Base-by-base conservation (phyloP, 1,284 basidiomycete genomes). In the Spongispora temasekensis region DNA sequence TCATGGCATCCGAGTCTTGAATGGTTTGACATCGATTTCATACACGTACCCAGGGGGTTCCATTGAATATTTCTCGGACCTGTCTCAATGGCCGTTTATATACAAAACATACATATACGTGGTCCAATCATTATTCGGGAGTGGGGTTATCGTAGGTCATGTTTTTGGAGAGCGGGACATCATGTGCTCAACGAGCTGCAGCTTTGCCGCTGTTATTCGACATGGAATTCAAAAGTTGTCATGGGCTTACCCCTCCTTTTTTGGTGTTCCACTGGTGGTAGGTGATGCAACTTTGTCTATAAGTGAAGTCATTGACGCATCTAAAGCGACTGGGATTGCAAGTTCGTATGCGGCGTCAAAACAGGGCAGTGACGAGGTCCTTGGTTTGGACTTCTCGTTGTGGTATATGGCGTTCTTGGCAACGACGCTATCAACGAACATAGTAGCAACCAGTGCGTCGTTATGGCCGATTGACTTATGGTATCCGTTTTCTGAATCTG, bases 351-450 rank as follows among this genome's bases (percentile, higher is more conserved):
- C 7, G 25, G 46, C 46, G 28, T 28, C 46, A 19, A 27, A 19
- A 48, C 25, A 27, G 28, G 25, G 46, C 46, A 7, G 27, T n/a
- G 2, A 27, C 27, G 27, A 40, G 27, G 15, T 23, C 46, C 40
- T 56, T 56, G 13, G 4, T 17, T 17, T 40, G 55, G 19, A 27
- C 30, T 12, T 56, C 42, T 32, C 42, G 19, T 9, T 34, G 21
- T 56, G 55, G 31, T 50, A 50, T 10, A 50, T 44, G 19, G 15
- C 42, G 17, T 56, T 56, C 42, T 56, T 40, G 55, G 55, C 31
- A 2, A 56, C 50, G 55, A 42, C 55, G 12, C 34, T 56, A 19
- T 5, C 19, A 2, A 44, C 28, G 19, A 56, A 56, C 25, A 23
- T 56, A 25, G 15, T 28, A 4, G 31, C 55, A 19, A 56, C 55